Conservation (phyloP, 305 asterid genomes). For the Salvia sclarea region DNA sequence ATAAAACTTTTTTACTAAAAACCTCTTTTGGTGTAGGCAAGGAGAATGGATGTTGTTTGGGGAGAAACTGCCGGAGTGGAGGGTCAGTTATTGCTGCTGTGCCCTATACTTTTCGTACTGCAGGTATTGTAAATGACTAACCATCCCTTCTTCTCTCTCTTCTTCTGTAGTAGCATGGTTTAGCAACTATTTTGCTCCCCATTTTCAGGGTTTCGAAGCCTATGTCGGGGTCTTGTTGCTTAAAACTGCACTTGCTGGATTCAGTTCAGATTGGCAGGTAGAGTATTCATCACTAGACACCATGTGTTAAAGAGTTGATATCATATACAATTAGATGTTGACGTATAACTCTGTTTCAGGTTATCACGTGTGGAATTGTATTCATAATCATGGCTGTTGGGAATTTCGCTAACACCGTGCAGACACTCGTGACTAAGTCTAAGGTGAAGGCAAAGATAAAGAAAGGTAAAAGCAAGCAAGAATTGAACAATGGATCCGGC, state of each 20-base stretch:
- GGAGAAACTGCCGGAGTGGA: slow-evolving; percentile 99
- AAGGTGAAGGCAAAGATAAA: slow-evolving; percentile 84
- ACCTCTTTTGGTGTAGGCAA: slow-evolving; percentile 53
- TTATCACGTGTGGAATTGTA: slow-evolving; percentile 82
- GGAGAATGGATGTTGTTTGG: slow-evolving; percentile 99
- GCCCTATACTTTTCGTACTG: slow-evolving; percentile 74
- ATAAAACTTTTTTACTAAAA: neutral
- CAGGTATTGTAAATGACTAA: slow-evolving; percentile 58
- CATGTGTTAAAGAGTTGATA: slow-evolving; percentile 3
- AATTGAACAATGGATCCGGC: slow-evolving; percentile 48
- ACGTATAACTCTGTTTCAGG: slow-evolving; percentile 50
- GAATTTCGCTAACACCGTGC: slow-evolving; percentile 86
- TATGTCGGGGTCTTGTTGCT: slow-evolving; percentile 85
- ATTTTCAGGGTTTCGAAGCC: slow-evolving; percentile 85
- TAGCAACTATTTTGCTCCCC: slow-evolving; percentile 17
- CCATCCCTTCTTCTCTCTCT: neutral
- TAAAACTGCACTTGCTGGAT: slow-evolving; percentile 73
- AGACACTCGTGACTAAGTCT: slow-evolving; percentile 76
- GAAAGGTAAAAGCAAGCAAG: slow-evolving; percentile 74
- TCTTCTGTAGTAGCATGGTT: too few species aligned
- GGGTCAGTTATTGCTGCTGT: slow-evolving; percentile 83
- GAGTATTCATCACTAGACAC: slow-evolving; percentile 17
- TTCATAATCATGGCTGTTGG: slow-evolving; percentile 95
- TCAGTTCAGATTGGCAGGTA: slow-evolving; percentile 94
- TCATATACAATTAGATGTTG: slow-evolving; percentile 12